Evolutionary conservation across 2,329 filamentous ascomycete genomes (phyloP), one percentile per base, ranked within the genome.

Genomic region (Xylariales sp.): DNA sequence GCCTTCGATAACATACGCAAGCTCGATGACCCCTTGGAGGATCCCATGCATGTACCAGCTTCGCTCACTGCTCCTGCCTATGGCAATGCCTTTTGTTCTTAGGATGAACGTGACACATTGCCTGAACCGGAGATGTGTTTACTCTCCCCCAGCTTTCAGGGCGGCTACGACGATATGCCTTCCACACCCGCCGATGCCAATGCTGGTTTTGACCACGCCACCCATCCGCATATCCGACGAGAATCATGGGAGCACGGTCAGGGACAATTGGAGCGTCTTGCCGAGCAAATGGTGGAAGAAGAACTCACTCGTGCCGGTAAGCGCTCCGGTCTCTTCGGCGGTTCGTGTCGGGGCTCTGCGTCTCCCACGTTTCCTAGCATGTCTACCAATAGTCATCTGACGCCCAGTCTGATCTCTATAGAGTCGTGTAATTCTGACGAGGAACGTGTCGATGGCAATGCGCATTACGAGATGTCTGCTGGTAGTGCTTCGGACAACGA

Each of bases 401-500:
- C 51, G 38, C 43, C 43, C 28, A 59, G 51, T 46, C 44, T 54
- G 32, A 48, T 58, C 39, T 59, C 58, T 15, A 50, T 59, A 54
- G 53, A 55, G 34, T 53, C 54, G 24, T 54, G 45, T 31, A 38
- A 40, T 42, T 54, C 55, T 14, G 40, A 50, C 7, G 51, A 53
- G 34, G 47, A 47, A 5, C 34, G 41, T 36, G 44, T 31, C 28
- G 42, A 45, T 40, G 38, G 45, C 9, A 40, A 48, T 15, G 44
- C 37, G 27, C 35, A 43, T 15, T 53, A 49, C 28, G 37, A 46
- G 28, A 43, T 49, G 24, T 47, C 40, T 11, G 38, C 32, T 27
- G 40, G 18, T 14, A 40, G 47, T 18, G 38, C 20, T 31, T 52
- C 47, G 18, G 49, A 53, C 2, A 34, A 49, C 10, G 31, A 32